phyloP scores from a whole-genome alignment of 2,329 filamentous ascomycete species.

The Elsinoe arachidis region DNA sequence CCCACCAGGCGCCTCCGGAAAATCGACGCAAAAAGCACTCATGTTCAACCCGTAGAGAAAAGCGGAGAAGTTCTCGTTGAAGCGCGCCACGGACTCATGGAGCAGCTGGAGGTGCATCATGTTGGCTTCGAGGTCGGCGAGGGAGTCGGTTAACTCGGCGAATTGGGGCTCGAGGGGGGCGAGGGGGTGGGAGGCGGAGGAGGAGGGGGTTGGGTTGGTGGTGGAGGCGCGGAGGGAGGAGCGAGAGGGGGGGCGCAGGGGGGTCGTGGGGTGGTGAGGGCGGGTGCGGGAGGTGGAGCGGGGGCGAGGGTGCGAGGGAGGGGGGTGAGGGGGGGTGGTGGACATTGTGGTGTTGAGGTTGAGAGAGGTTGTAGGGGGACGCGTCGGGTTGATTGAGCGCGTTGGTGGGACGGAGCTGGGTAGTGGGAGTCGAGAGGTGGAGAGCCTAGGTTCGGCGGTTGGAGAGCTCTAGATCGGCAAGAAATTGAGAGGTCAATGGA shows the following conservation, averaged over 20 bases:
- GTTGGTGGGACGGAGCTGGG: not conserved
- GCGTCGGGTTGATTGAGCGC: not conserved
- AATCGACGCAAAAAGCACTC: conserved; percentile 98
- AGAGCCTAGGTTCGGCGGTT: not conserved
- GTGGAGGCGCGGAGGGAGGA: conserved; percentile 73
- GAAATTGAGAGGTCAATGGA: too few relatives aligned
- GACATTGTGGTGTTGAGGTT: conserved; percentile 2
- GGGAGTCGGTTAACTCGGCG: conserved; percentile 83
- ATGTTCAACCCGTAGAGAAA: conserved; percentile 96
- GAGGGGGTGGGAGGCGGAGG: conserved; percentile 56
- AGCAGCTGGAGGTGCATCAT: conserved; percentile 96
- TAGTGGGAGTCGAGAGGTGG: not conserved
- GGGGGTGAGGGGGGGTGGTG: not conserved
- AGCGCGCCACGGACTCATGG: conserved; percentile 87
- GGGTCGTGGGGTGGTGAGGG: conserved; percentile 71
- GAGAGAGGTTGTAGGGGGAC: not conserved
- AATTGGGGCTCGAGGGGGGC: conserved; percentile 82
- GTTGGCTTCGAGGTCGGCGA: conserved; percentile 93
- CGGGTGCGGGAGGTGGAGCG: conserved; percentile 16
- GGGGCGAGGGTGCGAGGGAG: conserved; percentile 12
- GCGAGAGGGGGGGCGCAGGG: conserved; percentile 79
- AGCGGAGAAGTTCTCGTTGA: conserved; percentile 90
- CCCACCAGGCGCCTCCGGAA: conserved; percentile 58
- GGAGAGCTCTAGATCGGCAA: too few relatives aligned
- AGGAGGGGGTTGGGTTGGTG: conserved; percentile 36